Percentiles rank a stretch among this genome's conserved stretches.
Conservation (phyloP, 495 filamentous ascomycete species). For the Penicillium ochrochloron region DNA sequence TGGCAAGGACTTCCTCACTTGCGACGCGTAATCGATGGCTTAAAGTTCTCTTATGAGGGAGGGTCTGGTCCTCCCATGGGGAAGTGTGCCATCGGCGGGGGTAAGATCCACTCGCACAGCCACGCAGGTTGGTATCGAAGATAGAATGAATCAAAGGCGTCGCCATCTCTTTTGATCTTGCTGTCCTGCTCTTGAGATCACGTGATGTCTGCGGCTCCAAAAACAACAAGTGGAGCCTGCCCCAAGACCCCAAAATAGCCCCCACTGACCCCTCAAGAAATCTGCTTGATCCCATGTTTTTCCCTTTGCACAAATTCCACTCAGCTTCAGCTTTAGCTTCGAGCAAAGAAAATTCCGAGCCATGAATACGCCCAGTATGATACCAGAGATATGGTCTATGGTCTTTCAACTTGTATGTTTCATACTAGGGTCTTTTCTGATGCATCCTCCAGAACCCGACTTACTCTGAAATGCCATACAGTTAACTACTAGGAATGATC, state of each 20-base stretch:
- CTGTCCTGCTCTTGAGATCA: too few species aligned
- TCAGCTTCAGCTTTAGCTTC: background rate
- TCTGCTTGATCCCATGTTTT: background rate
- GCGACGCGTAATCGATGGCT: too few species aligned
- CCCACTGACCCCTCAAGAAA: background rate
- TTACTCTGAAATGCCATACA: background rate
- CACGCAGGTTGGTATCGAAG: too few species aligned
- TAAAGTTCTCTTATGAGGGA: too few species aligned
- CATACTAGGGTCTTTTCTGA: background rate
- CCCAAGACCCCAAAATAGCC: background rate
- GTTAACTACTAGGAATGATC: constrained; percentile 4
- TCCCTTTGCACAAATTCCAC: background rate
- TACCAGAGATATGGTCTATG: constrained; percentile 16
- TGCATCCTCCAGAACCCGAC: background rate
- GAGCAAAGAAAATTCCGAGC: background rate
- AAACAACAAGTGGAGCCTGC: too few species aligned
- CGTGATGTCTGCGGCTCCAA: too few species aligned
- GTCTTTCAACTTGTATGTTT: constrained; percentile 12
- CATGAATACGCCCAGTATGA: background rate
- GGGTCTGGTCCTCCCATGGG: too few species aligned
- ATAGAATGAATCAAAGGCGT: too few species aligned
- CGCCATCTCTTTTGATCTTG: too few species aligned
- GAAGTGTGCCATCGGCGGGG: too few species aligned
- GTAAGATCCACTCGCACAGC: too few species aligned
- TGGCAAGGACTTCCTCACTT: too few species aligned